These are phyloP conservation scores for Beauveria bassiana DNA, from an alignment of 2,329 filamentous ascomycete genomes.

Conservation along the genomic window DNA sequence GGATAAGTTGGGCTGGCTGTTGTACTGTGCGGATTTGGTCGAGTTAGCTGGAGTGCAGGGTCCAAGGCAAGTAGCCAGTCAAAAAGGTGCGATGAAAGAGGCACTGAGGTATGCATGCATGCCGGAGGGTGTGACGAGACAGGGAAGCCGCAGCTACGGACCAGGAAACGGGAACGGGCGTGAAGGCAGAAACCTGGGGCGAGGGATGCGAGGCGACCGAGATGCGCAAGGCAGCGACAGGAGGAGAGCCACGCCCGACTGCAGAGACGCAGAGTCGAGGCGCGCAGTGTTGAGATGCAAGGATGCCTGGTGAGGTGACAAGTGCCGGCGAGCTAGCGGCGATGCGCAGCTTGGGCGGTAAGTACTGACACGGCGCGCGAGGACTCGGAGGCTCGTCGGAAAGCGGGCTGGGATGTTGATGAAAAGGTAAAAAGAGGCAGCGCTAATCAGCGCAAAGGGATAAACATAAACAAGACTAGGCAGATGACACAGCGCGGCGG, in stretches of 20 bases:
- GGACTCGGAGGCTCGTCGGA: background rate
- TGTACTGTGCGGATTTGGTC: background rate
- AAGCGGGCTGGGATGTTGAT: background rate
- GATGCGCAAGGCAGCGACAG: background rate
- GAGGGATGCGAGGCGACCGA: background rate
- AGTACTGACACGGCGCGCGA: background rate
- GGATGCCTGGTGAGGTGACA: background rate
- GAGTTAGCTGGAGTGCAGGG: conserved; percentile 8
- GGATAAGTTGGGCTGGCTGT: background rate
- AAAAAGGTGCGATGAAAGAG: background rate
- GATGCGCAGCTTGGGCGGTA: background rate
- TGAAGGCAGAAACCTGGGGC: background rate
- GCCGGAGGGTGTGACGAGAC: conserved; percentile 3
- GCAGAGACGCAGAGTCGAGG: background rate
- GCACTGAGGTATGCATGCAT: conserved; percentile 8
- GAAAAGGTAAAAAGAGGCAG: background rate
- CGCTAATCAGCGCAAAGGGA: background rate
- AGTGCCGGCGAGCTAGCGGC: background rate
- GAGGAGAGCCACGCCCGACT: background rate
- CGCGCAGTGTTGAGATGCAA: conserved; percentile 1
- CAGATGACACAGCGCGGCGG: background rate
- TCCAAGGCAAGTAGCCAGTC: background rate
- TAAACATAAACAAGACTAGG: background rate
- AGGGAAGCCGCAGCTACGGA: conserved; percentile 4
- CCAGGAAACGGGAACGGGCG: conserved; percentile 1